These are phyloP conservation scores for Fraxinus nigra DNA, from an alignment of 305 asterid genomes.

Conservation along the genomic window DNA sequence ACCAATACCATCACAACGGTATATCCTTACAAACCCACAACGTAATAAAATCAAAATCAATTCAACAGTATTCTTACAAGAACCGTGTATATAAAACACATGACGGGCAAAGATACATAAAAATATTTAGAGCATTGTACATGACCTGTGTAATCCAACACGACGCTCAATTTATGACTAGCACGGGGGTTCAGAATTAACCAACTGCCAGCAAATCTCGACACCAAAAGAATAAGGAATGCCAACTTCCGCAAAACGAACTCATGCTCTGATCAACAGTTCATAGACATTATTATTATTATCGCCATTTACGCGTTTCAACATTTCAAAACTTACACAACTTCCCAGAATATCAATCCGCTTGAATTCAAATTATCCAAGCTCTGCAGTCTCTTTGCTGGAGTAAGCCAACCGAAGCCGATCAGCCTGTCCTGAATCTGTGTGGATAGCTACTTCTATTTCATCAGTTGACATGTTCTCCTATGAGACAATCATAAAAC, in stretches of 20 bases:
- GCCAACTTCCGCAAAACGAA: not conserved
- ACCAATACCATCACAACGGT: not conserved
- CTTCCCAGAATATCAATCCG: constrained; percentile 82
- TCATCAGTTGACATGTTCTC: constrained; percentile 71
- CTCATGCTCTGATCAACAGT: constrained; percentile 71
- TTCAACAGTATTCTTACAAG: not conserved
- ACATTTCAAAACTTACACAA: constrained; percentile 83
- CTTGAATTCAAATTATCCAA: constrained; percentile 43
- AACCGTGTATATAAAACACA: not conserved
- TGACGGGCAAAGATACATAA: not conserved
- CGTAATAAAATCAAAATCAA: not conserved
- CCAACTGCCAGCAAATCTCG: not conserved
- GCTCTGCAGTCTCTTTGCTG: constrained; percentile 45
- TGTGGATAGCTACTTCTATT: constrained; percentile 78
- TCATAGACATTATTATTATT: constrained; percentile 67
- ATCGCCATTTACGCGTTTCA: constrained; percentile 82
- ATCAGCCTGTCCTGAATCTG: constrained; percentile 89
- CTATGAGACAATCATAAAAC: constrained; percentile 27
- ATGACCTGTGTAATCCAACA: too few species aligned
- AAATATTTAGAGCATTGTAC: not conserved
- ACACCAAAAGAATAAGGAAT: not conserved
- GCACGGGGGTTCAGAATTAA: not conserved
- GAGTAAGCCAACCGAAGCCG: constrained; percentile 59
- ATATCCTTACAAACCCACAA: too few species aligned
- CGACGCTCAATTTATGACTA: not conserved